phyloP scores from a whole-genome alignment of 495 filamentous ascomycete genomes.

The Podospora comata region DNA sequence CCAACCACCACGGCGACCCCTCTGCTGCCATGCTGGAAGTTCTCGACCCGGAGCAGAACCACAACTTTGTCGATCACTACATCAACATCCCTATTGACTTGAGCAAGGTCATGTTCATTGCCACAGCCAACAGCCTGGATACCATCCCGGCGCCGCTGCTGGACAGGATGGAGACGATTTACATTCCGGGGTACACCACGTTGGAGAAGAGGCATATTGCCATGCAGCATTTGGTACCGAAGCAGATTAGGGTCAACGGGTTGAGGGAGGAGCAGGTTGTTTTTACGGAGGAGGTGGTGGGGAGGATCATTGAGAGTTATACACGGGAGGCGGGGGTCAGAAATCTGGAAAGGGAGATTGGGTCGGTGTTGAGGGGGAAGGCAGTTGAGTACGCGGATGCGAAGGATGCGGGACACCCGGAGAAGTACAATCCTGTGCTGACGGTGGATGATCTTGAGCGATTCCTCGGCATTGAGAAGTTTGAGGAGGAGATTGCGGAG shows the following conservation, averaged over 20 bases:
- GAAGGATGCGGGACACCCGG: slow-evolving; percentile 66
- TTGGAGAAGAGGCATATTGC: slow-evolving; percentile 98
- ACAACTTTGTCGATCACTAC: slow-evolving; percentile 94
- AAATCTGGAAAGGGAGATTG: slow-evolving; percentile 92
- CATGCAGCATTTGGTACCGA: slow-evolving; percentile 86
- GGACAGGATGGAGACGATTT: slow-evolving; percentile 94
- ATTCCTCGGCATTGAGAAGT: slow-evolving; percentile 90
- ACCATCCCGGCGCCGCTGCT: slow-evolving; percentile 94
- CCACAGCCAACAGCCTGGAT: slow-evolving; percentile 94
- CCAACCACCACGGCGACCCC: slow-evolving; percentile 93
- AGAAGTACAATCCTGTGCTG: slow-evolving; percentile 71
- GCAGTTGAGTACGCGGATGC: slow-evolving; percentile 92
- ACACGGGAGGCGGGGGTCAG: slow-evolving; percentile 97
- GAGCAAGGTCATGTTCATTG: slow-evolving; percentile 95
- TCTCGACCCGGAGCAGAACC: slow-evolving; percentile 95
- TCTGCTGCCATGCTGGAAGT: slow-evolving; percentile 99
- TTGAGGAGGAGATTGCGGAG: slow-evolving; percentile 93
- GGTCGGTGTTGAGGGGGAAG: slow-evolving; percentile 90
- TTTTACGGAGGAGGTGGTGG: slow-evolving; percentile 77
- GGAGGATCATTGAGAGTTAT: slow-evolving; percentile 92
- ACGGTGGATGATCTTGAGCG: slow-evolving; percentile 76
- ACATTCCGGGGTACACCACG: slow-evolving; percentile 91
- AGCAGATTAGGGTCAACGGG: slow-evolving; percentile 79
- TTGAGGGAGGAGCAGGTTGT: slow-evolving; percentile 68
- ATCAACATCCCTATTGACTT: slow-evolving; percentile 94